Evolutionary conservation across 495 filamentous ascomycete genomes (phyloP), one percentile per base, ranked within the genome.

Genomic region (Penicillium subrubescens): DNA sequence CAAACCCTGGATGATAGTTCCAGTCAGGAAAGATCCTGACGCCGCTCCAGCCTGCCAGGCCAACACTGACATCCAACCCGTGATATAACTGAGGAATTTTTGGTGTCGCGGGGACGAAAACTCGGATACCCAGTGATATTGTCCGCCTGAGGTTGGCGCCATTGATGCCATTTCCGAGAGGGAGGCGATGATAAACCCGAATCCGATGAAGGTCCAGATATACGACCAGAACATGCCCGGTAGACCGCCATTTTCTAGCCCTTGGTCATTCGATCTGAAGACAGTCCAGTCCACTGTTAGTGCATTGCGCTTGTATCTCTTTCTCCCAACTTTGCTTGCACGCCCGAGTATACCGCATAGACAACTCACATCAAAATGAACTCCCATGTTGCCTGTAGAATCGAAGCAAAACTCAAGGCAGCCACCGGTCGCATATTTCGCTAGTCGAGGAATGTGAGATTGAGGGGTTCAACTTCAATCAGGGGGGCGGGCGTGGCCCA

Each of bases 101-200:
- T 84, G 83, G 27, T 66, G 72, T 27, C 64, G 61, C 4, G 67
- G 73, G 1, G 78, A 76, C 0, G 81, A 71, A 54, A 84, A 84
- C 57, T 84, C 83, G 2, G 77, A 81, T 0, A 81, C 79, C 80
- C 81, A 83, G 59, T 83, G 81, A 48, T 82, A 83, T 63, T 83
- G 79, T 1, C 79, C 80, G 31, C 78, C 82, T 4, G 76, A 60
- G 0, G 68, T 71, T 5, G 68, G 68, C 6, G 65, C 65, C 73
- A 79, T 79, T 0, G 78, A 79, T 2, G 77, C 77, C 75, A 81
- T 77, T 61, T 80, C 78, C 4, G 77, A 70, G 41, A 81, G 43
- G 0, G 75, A 80, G 31, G 70, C 62, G 34, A 73, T 77, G 7
- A 77, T 69, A 33, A 71, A 68, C 8, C 67, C 67, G 33, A 77